These are phyloP conservation scores for Glebionis coronaria DNA, from an alignment of 129 eudicot species.

Conservation along the genomic window DNA sequence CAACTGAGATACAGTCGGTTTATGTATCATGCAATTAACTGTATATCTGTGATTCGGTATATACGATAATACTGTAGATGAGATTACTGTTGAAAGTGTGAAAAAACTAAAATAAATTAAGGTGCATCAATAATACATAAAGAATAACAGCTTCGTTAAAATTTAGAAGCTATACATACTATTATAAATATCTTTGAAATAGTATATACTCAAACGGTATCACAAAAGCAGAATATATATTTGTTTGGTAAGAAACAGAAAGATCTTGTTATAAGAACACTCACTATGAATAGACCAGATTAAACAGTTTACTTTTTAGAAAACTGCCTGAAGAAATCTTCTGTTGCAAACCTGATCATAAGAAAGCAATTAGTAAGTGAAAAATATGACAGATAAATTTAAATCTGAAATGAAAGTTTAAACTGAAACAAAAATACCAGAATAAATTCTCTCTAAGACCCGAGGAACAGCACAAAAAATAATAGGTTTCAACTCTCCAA, in stretches of 20 bases:
- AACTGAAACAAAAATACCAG: constrained; percentile 44
- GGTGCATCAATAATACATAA: background rate
- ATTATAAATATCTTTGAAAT: too few species aligned
- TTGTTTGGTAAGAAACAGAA: background rate
- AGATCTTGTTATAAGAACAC: constrained; percentile 28
- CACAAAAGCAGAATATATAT: constrained; percentile 1
- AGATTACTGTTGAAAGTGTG: constrained; percentile 6
- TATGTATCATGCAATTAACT: too few species aligned
- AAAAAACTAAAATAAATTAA: background rate
- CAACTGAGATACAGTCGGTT: too few species aligned
- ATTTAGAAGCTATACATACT: too few species aligned
- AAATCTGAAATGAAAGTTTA: background rate
- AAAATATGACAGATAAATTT: background rate
- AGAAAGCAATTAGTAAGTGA: constrained; percentile 11
- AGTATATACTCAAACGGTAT: background rate
- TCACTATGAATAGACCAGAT: constrained; percentile 75
- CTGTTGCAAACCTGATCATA: constrained; percentile 70
- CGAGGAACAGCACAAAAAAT: constrained; percentile 98
- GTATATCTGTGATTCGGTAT: background rate
- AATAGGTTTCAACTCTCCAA: constrained; percentile 81
- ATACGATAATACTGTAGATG: background rate
- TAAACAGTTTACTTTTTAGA: constrained; percentile 57
- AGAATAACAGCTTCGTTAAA: background rate
- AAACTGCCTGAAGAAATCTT: constrained; percentile 76
- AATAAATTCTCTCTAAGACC: constrained; percentile 82